Base-by-base conservation (phyloP, 345 rosid genomes). In the Citrus medica region DNA sequence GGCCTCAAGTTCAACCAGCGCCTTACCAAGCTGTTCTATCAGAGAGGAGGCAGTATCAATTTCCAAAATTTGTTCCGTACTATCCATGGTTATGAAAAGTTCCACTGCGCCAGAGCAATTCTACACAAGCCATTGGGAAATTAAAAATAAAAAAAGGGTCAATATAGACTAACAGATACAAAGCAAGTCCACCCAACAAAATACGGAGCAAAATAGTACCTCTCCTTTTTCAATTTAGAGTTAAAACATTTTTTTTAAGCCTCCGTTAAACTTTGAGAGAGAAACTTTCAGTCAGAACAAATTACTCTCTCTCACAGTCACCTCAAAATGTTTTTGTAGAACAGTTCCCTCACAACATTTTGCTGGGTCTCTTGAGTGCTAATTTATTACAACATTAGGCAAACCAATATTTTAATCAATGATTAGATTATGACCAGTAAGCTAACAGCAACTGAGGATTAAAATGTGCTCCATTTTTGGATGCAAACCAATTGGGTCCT, bases 1-100 rank as follows among this genome's bases (percentile, higher is more conserved):
- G 74, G 82, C 82, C 83, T 90, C 84, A 72, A 90, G 78, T 71
- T 84, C 85, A 59, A 79, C 71, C 77, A 88, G 62, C 32, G 79
- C 83, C 79, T 81, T 86, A 69, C 81, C 71, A 63, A 90, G 87
- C 67, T 84, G 86, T 69, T 88, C 87, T 79, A 88, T 77, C 74
- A 83, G 67, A 61, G 88, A 75, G 30, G 85, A 73, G 14, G 83
- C 75, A 7, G 74, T 56, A 72, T 77, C 77, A 62, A 76, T 78
- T 70, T 48, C 87, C 78, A 55, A 67, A 69, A 37, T 68, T 74
- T 82, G 82, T 71, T 75, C 83, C 1, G 55, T 32, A 74, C 65
- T 72, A 24, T 74, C 74, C 91, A 85, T 84, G 73, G 61, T 51
- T 16, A 69, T 14, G 14, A 28, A 53, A 81, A 69, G 62, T 69